These are phyloP conservation scores for Cladorrhinum sp. DNA, from an alignment of 2,329 filamentous ascomycete species.

Conservation along the genomic window DNA sequence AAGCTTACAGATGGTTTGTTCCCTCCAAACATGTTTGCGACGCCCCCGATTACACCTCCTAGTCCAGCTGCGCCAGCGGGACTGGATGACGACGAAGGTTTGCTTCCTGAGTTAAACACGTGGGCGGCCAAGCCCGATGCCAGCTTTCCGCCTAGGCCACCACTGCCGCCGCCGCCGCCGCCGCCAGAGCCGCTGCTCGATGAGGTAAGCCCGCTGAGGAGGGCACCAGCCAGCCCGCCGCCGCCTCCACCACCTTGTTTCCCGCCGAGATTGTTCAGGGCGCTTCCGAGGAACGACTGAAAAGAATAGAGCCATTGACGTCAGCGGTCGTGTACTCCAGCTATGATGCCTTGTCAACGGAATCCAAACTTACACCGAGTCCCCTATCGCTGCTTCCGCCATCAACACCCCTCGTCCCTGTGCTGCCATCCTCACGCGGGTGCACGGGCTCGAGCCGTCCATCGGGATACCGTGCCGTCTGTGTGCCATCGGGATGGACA, in stretches of 20 bases:
- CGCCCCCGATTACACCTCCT: conserved; percentile 55
- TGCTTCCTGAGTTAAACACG: conserved; percentile 50
- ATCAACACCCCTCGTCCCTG: conserved; percentile 32
- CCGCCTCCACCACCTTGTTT: conserved; percentile 32
- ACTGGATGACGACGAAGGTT: conserved; percentile 40
- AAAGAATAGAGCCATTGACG: conserved; percentile 12
- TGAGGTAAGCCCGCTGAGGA: conserved; percentile 40
- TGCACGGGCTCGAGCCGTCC: conserved; percentile 59
- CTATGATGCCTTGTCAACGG: background rate
- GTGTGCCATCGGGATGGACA: conserved; percentile 60
- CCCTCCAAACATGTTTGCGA: conserved; percentile 52
- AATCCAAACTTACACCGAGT: conserved; percentile 55
- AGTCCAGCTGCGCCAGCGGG: conserved; percentile 46
- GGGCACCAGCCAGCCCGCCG: conserved; percentile 44
- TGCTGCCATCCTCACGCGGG: conserved; percentile 35
- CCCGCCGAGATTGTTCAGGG: conserved; percentile 44
- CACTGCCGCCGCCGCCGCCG: conserved; percentile 30
- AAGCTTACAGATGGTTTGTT: conserved; percentile 41
- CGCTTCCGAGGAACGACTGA: conserved; percentile 53
- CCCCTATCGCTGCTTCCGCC: conserved; percentile 54
- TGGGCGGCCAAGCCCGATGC: conserved; percentile 56
- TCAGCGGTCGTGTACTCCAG: background rate
- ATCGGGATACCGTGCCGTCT: conserved; percentile 59
- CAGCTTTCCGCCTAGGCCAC: conserved; percentile 49
- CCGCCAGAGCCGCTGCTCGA: conserved; percentile 6